These are phyloP conservation scores for Begonia peltatifolia DNA, from an alignment of 306 rosid genomes.

Conservation along the genomic window DNA sequence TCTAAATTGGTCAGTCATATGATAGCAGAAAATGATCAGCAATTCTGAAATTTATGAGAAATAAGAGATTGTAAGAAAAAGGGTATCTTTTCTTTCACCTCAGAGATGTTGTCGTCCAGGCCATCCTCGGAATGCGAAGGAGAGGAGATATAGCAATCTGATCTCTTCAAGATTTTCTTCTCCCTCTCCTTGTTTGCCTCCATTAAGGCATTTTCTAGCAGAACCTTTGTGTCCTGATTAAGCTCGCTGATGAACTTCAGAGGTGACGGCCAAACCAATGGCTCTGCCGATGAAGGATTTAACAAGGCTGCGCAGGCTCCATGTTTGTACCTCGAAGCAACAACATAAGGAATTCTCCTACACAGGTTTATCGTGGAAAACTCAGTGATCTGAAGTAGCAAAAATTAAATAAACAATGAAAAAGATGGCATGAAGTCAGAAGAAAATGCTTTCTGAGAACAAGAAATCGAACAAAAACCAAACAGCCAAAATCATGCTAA, in stretches of 20 bases:
- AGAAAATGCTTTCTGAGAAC: background rate
- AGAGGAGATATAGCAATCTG: conserved; percentile 39
- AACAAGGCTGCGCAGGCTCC: conserved; percentile 84
- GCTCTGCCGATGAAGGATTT: conserved; percentile 83
- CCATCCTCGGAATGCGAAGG: conserved; percentile 48
- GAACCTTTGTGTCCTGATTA: conserved; percentile 62
- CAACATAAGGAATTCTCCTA: conserved; percentile 81
- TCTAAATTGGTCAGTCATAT: too few relatives aligned
- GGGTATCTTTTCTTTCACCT: conserved; percentile 24
- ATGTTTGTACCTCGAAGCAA: conserved; percentile 68
- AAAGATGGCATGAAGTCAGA: too few relatives aligned
- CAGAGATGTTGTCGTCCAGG: conserved; percentile 50
- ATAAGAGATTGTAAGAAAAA: too few relatives aligned
- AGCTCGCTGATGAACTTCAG: conserved; percentile 89
- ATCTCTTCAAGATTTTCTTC: conserved; percentile 63
- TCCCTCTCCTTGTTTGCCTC: conserved; percentile 85
- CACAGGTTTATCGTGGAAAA: background rate
- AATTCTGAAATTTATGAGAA: too few relatives aligned
- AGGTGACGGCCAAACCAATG: conserved; percentile 98
- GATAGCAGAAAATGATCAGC: too few relatives aligned
- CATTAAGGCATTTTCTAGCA: conserved; percentile 78
- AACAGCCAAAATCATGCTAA: background rate
- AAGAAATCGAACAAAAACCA: background rate
- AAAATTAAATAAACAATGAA: too few relatives aligned
- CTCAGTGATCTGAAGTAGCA: too few relatives aligned